A percentile compares a stretch with the other conserved stretches of the same genome.
Evolutionary conservation across 257 asterid species (phyloP).

Genomic region (Marsdenia floribunda): DNA sequence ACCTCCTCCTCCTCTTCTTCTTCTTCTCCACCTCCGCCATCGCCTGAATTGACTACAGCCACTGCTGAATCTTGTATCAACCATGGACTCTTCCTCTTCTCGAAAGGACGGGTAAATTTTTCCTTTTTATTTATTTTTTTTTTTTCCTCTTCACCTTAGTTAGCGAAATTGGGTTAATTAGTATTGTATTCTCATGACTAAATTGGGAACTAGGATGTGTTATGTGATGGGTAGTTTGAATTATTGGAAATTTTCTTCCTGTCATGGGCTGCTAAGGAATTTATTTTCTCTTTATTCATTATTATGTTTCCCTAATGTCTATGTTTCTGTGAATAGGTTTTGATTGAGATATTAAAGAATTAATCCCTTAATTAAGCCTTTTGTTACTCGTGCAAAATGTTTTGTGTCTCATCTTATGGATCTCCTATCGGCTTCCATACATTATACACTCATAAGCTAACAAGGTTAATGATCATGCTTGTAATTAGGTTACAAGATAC

Average conservation of each 20-base stretch:
- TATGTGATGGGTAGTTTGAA: neutral
- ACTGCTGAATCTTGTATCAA: constrained; percentile 90
- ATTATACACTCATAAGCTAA: neutral
- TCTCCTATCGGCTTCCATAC: neutral
- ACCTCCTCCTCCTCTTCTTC: constrained; percentile 56
- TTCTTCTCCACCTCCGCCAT: constrained; percentile 35
- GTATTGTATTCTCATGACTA: neutral
- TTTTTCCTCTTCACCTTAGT: too few relatives aligned
- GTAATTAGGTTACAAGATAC: neutral
- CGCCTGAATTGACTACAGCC: constrained; percentile 39
- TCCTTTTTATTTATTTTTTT: neutral
- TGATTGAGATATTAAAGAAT: neutral
- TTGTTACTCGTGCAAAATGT: neutral
- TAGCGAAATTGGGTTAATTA: neutral
- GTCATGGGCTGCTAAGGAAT: neutral
- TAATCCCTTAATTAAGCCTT: neutral
- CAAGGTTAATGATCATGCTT: neutral
- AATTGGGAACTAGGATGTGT: neutral
- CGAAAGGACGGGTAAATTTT: constrained; percentile 83
- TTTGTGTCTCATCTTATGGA: neutral
- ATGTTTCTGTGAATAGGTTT: neutral
- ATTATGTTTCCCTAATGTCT: neutral
- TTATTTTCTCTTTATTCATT: neutral
- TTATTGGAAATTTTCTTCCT: neutral
- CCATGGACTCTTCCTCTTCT: constrained; percentile 68